Evolutionary conservation across 257 asterid species (phyloP), one percentile per base, ranked within the genome.

Genomic region (Galeopsis tetrahit): DNA sequence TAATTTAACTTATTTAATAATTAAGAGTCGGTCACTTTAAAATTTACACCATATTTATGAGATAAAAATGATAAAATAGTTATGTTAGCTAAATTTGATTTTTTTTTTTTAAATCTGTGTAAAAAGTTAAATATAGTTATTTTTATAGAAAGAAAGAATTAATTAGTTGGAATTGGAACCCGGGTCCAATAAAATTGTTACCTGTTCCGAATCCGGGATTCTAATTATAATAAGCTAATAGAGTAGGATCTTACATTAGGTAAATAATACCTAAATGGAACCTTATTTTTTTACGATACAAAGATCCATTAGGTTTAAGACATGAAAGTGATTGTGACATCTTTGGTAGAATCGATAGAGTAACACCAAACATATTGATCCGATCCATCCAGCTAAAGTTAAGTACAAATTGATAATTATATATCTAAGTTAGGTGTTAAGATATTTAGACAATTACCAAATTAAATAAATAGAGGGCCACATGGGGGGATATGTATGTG

Each of bases 241-340:
- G 32, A 44, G 28, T 60, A 8, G 34, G 39, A 17, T 6, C 69
- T 52, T 69, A 33, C 52, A 42, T 31, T 6, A 15, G 13, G 9
- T 32, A 33, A 10, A 61, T 75, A 51, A 32, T 39, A 38, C 14
- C 66, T 34, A 72, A 72, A 39, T 11, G 11, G 8, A 6, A 60
- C 35, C 60, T 59, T 21, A 21, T 21, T 21, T 21, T 33, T 59
- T 64, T 10, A 14, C 43, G 8, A 32, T 13, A 13, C 71, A 51
- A 49, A 48, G 46, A 78, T 59, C 78, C 63, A 31, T 62, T 61
- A 42, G 28, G 32, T 66, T 31, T 68, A 72, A 34, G 77, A 57
- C 74, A 44, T 11, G 79, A 79, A 69, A 73, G 57, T 11, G 79
- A 79, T 56, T 55, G 56, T 4, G 77, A 56, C 40, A 68, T 43